Base-by-base conservation (phyloP, 768 basidiomycete genomes). In the Mycena alexandri region DNA sequence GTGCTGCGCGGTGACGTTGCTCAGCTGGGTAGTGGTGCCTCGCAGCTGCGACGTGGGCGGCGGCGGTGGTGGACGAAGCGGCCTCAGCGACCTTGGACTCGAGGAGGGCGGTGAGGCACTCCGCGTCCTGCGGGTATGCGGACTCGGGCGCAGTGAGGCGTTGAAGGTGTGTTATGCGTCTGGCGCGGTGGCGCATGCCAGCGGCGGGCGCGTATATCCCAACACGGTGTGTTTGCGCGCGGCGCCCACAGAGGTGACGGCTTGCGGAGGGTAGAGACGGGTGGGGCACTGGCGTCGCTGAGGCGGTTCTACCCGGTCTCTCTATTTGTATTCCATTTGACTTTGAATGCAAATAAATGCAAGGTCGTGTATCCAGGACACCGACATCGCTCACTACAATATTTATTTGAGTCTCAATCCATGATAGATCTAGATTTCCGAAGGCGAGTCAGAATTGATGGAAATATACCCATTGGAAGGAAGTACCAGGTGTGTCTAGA, bases 101-200 rank as follows among this genome's bases (percentile, higher is more conserved):
- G 51, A 70, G 46, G 13, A 62, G 41, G 13, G 55, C 54, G 48
- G 61, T 34, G 57, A 70, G 58, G 7, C 43, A 43, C 65, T 66
- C 61, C 0, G 44, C 59, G 57, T 63, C 65, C 34, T 65, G 60
- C 22, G 55, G 62, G 22, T 51, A 48, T 25, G 63, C 69, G n/a
- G 41, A 42, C 52, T 70, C 69, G 61, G 67, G 69, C 21, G 65
- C 63, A 0, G 56, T 47, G 54, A 70, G 54, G 54, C 65, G 69
- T 12, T 70, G 60, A 17, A 70, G 69, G 69, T 66, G 52, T 8
- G 69, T 67, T 50, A 70, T 52, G 24, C 69, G 42, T 70, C 69
- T 5, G 69, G 69, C 0, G 69, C 65, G 1, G 65, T 65, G 36
- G 42, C n/a, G n/a, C n/a, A n/a, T n/a, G n/a, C n/a, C 57, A 16